Evolutionary conservation across 2,329 filamentous ascomycete species (phyloP), one percentile per base, ranked within the genome.

Genomic region (Colletotrichum orbiculare): DNA sequence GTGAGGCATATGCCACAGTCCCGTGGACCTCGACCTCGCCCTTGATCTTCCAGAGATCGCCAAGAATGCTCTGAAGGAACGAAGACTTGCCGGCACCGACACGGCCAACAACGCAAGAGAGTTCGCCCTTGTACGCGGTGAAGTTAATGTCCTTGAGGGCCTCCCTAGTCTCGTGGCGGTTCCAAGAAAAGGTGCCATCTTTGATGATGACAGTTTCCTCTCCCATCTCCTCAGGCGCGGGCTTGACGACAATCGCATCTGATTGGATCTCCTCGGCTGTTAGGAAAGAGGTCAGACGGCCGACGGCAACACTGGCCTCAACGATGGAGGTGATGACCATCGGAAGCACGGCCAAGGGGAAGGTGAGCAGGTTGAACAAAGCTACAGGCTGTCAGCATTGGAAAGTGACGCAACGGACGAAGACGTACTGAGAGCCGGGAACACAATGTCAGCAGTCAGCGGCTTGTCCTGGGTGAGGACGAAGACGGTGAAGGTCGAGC

Each of bases 281-380:
- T 65, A 99, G 88, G 77, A 93, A 99, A 42, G 89, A 86, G 0
- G 94, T 96, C 69, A 99, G 83, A 73, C 96, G 92, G 35, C 87
- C 88, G 25, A 96, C 93, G 33, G 96, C 96, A 60, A 99, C 96
- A n/a, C 89, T 92, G 10, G 96, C 94, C 77, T 99, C 96, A 38
- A 99, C 94, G 68, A 99, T 93, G 7, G 95, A 91, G 1, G 94
- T 97, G 70, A 99, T 98, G 42, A 99, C 94, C 94, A 99, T 98
- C 8, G 96, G 96, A 37, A 99, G 83, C 42, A 99, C 90, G 2
- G 96, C 91, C 58, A 99, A 87, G 2, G 96, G 96, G 79, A 99
- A 99, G 0, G 94, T 96, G 50, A 99, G 86, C 35, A 99, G 84
- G 75, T 99, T 99, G 87, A 99, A 99, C 33, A 99, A 84, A 0